phyloP scores from a whole-genome alignment of 257 asterid species.

The Solanum sitiens region DNA sequence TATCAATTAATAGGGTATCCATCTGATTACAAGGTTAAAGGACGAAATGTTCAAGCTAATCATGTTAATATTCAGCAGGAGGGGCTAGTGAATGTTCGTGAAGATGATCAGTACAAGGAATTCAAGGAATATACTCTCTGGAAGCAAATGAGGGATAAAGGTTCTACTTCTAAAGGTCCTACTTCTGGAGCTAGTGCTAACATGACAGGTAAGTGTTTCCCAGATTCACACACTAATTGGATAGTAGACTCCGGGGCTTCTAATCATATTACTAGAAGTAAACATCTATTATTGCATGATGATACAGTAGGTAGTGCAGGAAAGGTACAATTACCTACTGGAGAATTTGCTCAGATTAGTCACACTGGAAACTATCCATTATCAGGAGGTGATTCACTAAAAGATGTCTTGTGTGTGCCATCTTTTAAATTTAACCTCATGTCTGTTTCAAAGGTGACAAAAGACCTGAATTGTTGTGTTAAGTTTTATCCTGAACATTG shows the following conservation, averaged over 20 bases:
- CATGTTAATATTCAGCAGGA: too few species aligned
- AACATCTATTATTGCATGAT: too few species aligned
- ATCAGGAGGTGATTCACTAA: not conserved
- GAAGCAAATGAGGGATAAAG: too few species aligned
- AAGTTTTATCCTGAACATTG: not conserved
- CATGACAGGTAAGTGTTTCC: not conserved
- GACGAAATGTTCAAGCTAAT: too few species aligned
- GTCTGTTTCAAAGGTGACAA: not conserved
- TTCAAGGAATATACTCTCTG: too few species aligned
- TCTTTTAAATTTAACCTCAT: not conserved
- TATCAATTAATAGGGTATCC: too few species aligned
- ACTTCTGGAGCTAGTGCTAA: too few species aligned
- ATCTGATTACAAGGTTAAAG: too few species aligned
- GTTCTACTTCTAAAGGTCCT: accelerated
- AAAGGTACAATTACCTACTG: not conserved
- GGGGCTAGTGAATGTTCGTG: too few species aligned
- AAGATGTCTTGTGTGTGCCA: not conserved
- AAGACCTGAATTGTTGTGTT: too few species aligned
- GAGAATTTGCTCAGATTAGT: not conserved
- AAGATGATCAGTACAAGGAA: too few species aligned
- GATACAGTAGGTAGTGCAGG: not conserved
- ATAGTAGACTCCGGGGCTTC: not conserved
- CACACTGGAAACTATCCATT: not conserved
- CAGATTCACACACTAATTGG: not conserved
- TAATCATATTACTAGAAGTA: not conserved